Percentiles rank a stretch among this genome's conserved stretches.
Evolutionary conservation across 2,329 filamentous ascomycete genomes (phyloP).

Genomic region (Colletotrichum shisoi): DNA sequence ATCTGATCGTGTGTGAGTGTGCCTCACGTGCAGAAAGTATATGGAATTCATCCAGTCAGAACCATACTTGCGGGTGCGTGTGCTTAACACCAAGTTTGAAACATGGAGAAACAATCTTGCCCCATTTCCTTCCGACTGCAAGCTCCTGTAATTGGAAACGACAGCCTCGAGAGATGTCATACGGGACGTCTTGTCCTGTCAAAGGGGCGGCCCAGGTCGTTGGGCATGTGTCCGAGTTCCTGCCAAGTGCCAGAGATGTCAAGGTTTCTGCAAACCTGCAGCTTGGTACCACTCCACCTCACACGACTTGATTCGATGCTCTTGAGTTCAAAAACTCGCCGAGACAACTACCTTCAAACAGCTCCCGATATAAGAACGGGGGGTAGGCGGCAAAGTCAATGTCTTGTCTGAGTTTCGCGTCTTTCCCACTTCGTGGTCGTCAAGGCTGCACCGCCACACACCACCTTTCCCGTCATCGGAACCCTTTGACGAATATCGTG

Average conservation of each 20-base stretch:
- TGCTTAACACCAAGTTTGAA: neutral
- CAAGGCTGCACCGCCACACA: neutral
- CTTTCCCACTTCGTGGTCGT: neutral
- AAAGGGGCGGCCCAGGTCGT: neutral
- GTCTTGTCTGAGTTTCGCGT: neutral
- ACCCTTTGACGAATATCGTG: neutral
- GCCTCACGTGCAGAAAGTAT: neutral
- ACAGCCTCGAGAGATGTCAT: neutral
- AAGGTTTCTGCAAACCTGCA: neutral
- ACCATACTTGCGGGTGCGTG: neutral
- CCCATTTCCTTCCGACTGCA: neutral
- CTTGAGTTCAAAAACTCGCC: neutral
- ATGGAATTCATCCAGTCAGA: neutral
- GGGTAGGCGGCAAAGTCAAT: neutral
- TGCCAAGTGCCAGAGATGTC: neutral
- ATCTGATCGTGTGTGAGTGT: neutral
- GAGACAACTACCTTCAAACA: neutral
- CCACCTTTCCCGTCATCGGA: neutral
- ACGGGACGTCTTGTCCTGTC: neutral
- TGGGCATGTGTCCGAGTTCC: neutral
- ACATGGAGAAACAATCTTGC: neutral
- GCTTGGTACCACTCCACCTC: neutral
- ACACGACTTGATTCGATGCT: neutral
- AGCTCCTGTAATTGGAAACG: no score
- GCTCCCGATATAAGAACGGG: no score